Base-by-base conservation (phyloP, 768 basidiomycete species). In the Suillus cothurnatus region DNA sequence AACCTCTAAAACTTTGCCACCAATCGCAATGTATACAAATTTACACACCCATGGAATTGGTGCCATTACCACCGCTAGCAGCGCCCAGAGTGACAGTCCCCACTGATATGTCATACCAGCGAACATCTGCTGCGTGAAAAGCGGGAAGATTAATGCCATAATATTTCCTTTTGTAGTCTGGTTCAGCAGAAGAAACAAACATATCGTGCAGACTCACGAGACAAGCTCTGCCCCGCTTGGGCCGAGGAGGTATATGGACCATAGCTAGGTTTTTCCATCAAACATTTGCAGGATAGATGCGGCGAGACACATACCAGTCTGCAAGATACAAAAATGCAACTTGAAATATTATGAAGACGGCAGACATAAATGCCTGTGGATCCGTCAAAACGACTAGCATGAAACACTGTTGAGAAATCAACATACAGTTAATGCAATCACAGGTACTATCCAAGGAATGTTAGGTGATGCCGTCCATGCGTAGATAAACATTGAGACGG, bases 401-500 rank as follows among this genome's bases (percentile, higher is more conserved):
- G 21, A 11, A 61, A 14, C 17, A 45, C 21, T 28, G 8, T n/a
- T 17, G 38, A 17, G 31, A 45, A 58, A 53, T 14, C 14, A 9
- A 23, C 71, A 52, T 11, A 76, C 73, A 65, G 69, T 67, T 39
- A 74, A 31, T 61, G 68, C 72, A 19, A 69, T 47, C 12, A 67
- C 15, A 2, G 74, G 72, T 1, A 39, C 85, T 21, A 88, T 84
- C 90, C 91, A 92, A 62, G 81, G 85, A 15, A 91, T 79, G 3
- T 66, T 69, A 0, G 83, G 70, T 64, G 81, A 85, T n/a, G 86
- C 84, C 23, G 88, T 86, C 86, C 88, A 91, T 0, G 87, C 90
- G 69, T 87, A 92, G 21, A 91, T 85, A 73, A 91, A 86, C 82
- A 90, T 86, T 36, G 82, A 83, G 1, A 79, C 65, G 0, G 88